Base-by-base conservation (phyloP, 345 rosid genomes). In the Conringia planisiliqua region DNA sequence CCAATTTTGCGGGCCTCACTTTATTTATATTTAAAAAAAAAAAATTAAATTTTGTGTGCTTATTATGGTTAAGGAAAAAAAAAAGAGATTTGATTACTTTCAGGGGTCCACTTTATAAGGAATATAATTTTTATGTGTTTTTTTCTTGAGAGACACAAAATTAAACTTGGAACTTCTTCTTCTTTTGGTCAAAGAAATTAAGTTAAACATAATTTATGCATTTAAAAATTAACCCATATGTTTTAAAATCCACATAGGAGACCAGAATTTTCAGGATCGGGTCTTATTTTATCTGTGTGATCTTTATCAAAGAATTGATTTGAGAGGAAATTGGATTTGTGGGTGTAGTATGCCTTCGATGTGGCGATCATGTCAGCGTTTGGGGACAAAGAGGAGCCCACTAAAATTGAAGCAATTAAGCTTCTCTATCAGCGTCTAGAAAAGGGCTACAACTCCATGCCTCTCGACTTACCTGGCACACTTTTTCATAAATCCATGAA, bases 361-460 rank as follows among this genome's bases (percentile, higher is more conserved):
- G 99, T 95, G 87, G 99, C 98, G 77, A 84, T 91, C 78, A 82
- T 84, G 14, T 88, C 95, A 61, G 92, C 84, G 20, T 86, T 94
- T 26, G 98, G 98, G 3, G 81, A 71, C 38, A 83, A 81, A 76
- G 79, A 79, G 78, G 86, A 82, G 36, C 51, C 79, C 68, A 67
- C 72, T 42, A 80, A 84, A 75, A 83, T 84, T 75, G 86, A 87
- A 77, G 85, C 71, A 58, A 88, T 94, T 68, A 90, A 89, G 73
- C 72, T 83, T 40, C 85, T 91, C 24, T 94, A 94, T 80, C 89
- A 78, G 17, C 72, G 84, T 52, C 80, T 94, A 26, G 96, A 92
- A 74, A 89, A 72, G 68, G 98, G 98, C 47, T 91, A 91, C 74
- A 94, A 94, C 74, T 94, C 98, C 29, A 94, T 94, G 98, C 97